Evolutionary conservation across 2,329 filamentous ascomycete species (phyloP).

Genomic region (Amauroascus verrucosus): DNA sequence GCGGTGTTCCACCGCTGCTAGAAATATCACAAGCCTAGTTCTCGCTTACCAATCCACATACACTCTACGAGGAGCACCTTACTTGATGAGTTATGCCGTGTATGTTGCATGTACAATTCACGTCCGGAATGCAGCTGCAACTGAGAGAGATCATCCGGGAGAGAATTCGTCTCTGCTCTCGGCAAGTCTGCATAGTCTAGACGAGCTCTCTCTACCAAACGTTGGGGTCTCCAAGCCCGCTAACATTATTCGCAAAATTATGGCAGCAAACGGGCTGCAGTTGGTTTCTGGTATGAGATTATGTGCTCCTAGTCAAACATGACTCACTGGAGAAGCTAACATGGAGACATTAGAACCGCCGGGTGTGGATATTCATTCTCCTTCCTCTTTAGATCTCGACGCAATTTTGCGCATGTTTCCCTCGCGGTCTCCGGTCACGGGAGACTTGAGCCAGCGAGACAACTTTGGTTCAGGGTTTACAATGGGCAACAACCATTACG

Average conservation of each 20-base stretch:
- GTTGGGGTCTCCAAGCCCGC: constrained; percentile 16
- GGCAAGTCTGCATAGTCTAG: constrained; percentile 25
- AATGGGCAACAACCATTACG: constrained; percentile 11
- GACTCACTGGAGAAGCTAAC: neutral
- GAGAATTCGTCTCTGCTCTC: constrained; percentile 22
- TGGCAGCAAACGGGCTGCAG: constrained; percentile 16
- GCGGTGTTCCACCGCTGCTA: constrained; percentile 28
- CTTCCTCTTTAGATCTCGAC: constrained; percentile 17
- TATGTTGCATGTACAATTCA: constrained; percentile 38
- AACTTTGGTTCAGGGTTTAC: constrained; percentile 11
- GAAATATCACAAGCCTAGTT: constrained; percentile 30
- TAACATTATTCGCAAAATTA: constrained; percentile 18
- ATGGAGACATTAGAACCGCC: constrained; percentile 7
- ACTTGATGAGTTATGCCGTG: constrained; percentile 35
- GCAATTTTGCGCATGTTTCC: constrained; percentile 18
- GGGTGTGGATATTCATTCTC: constrained; percentile 14
- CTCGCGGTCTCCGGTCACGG: constrained; percentile 11
- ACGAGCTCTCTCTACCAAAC: constrained; percentile 23
- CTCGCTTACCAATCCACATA: constrained; percentile 32
- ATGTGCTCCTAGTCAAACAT: neutral
- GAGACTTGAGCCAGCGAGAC: constrained; percentile 9
- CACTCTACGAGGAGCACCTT: constrained; percentile 33
- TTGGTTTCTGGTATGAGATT: constrained; percentile 13
- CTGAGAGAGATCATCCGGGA: constrained; percentile 16
- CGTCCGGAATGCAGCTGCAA: constrained; percentile 29